Conservation (phyloP, 2,329 filamentous ascomycete genomes). For the Bimuria novae-zelandiae region DNA sequence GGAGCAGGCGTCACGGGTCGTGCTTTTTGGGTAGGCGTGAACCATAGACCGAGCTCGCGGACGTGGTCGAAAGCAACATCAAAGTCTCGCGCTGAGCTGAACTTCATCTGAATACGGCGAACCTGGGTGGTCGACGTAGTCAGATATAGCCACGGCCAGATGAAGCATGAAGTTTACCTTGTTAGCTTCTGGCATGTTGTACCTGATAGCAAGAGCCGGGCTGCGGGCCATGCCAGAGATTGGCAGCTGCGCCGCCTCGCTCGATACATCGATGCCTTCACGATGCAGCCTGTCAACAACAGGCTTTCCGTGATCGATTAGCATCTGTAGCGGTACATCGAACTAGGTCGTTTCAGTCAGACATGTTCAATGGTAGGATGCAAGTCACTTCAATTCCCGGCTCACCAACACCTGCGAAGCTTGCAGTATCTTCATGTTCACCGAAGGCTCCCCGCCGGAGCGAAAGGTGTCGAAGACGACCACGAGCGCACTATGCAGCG, state of each 20-base stretch:
- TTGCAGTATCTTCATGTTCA: conserved; percentile 48
- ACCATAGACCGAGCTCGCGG: conserved; percentile 38
- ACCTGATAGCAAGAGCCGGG: conserved; percentile 48
- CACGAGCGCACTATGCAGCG: conserved; percentile 37
- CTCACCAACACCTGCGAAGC: conserved; percentile 51
- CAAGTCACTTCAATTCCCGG: neutral
- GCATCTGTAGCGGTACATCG: conserved; percentile 22
- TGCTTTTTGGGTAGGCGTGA: conserved; percentile 17
- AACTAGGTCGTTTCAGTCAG: conserved; percentile 11
- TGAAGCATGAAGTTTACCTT: conserved; percentile 30
- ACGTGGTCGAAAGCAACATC: conserved; percentile 40
- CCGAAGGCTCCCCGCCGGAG: conserved; percentile 25
- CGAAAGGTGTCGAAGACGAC: conserved; percentile 41
- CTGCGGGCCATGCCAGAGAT: conserved; percentile 50
- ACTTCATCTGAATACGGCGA: conserved; percentile 52
- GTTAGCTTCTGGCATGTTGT: conserved; percentile 37
- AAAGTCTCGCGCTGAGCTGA: conserved; percentile 46
- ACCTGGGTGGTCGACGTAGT: conserved; percentile 37
- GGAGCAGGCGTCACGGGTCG: conserved; percentile 2
- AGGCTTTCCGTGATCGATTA: conserved; percentile 25
- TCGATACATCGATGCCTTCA: conserved; percentile 32
- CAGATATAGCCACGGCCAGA: neutral
- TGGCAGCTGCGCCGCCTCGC: conserved; percentile 46
- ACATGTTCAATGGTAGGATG: neutral
- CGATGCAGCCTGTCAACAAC: conserved; percentile 26